These are phyloP conservation scores for Hypsizygus ulmarius DNA, from an alignment of 1,284 basidiomycete genomes.

Conservation along the genomic window DNA sequence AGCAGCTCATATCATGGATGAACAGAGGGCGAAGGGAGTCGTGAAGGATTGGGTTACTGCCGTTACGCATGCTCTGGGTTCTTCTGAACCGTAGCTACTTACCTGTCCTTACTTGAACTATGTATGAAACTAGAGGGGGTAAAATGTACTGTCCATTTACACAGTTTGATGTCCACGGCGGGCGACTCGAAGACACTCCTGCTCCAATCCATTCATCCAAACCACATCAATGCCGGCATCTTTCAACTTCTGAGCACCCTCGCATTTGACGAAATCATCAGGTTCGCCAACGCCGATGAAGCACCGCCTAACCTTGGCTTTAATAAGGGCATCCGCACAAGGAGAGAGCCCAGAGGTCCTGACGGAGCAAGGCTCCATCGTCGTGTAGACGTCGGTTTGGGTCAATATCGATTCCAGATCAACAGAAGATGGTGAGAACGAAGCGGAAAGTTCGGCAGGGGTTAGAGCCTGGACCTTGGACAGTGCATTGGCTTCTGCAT, in stretches of 20 bases:
- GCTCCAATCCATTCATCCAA: slow-evolving; percentile 70
- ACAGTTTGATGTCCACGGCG: slow-evolving; percentile 47
- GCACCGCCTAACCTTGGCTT: slow-evolving; percentile 70
- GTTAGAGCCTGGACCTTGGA: slow-evolving; percentile 62
- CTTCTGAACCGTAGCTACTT: slow-evolving; percentile 3
- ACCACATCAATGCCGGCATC: slow-evolving; percentile 76
- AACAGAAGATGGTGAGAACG: slow-evolving; percentile 39
- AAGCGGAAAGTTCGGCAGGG: slow-evolving; percentile 36
- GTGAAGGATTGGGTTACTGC: slow-evolving; percentile 28
- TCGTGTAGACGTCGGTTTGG: slow-evolving; percentile 83
- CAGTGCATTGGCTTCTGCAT: slow-evolving; percentile 95
- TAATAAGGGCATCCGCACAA: slow-evolving; percentile 85
- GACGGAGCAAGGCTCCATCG: slow-evolving; percentile 94
- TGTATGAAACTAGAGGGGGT: no score
- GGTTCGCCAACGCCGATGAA: slow-evolving; percentile 93
- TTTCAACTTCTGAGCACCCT: slow-evolving; percentile 77
- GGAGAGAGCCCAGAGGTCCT: slow-evolving; percentile 85
- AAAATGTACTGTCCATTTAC: no score
- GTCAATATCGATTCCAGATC: slow-evolving; percentile 39
- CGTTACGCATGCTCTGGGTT: slow-evolving; percentile 17
- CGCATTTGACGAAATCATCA: slow-evolving; percentile 92
- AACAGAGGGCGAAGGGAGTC: slow-evolving; percentile 26
- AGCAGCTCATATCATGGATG: slow-evolving; percentile 29
- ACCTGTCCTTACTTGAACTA: no score
- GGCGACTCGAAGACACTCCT: slow-evolving; percentile 76